Percentiles rank a stretch among this genome's conserved stretches.
These are phyloP conservation scores for Zygosaccharomyces gambellarensis DNA, from an alignment of 805 yeast genomes.

Conservation along the genomic window DNA sequence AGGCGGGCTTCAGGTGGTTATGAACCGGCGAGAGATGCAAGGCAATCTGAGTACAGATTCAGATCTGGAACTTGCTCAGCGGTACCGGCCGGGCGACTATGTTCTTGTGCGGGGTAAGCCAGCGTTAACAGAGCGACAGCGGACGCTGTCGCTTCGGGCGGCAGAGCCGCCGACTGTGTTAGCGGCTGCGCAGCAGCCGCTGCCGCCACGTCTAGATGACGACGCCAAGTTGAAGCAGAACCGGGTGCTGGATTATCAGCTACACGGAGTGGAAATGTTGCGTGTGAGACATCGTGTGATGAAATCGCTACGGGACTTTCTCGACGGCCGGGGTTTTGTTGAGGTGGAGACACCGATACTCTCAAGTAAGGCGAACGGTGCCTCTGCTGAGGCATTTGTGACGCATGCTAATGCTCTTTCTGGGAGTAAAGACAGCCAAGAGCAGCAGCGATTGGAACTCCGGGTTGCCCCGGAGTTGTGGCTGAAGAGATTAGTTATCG, in stretches of 20 bases:
- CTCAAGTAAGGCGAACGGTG: conserved; percentile 73
- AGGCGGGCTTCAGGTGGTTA: conserved; percentile 23
- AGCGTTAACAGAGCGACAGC: conserved; percentile 47
- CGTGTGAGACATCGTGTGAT: conserved; percentile 52
- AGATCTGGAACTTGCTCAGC: conserved; percentile 7
- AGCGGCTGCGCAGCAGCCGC: conserved; percentile 63
- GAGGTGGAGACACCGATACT: conserved; percentile 90
- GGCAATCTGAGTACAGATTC: not conserved
- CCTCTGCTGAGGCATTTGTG: conserved; percentile 82
- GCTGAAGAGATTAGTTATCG: conserved; percentile 76
- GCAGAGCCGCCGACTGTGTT: conserved; percentile 46
- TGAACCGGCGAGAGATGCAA: conserved; percentile 12
- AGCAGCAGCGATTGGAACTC: conserved; percentile 41
- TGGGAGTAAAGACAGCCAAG: conserved; percentile 24
- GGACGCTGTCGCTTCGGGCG: conserved; percentile 65
- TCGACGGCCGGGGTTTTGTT: conserved; percentile 51
- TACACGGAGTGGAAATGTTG: conserved; percentile 47
- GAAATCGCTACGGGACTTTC: conserved; percentile 50
- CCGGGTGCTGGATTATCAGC: conserved; percentile 69
- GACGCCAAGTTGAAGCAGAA: conserved; percentile 55
- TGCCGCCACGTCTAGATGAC: conserved; percentile 62
- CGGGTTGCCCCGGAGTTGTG: conserved; percentile 95
- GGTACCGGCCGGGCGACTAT: conserved; percentile 67
- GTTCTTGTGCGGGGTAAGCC: conserved; percentile 65
- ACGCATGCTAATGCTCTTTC: conserved; percentile 42